Conservation (phyloP, 177 flowering plant genomes). For the Vitis hybrid region DNA sequence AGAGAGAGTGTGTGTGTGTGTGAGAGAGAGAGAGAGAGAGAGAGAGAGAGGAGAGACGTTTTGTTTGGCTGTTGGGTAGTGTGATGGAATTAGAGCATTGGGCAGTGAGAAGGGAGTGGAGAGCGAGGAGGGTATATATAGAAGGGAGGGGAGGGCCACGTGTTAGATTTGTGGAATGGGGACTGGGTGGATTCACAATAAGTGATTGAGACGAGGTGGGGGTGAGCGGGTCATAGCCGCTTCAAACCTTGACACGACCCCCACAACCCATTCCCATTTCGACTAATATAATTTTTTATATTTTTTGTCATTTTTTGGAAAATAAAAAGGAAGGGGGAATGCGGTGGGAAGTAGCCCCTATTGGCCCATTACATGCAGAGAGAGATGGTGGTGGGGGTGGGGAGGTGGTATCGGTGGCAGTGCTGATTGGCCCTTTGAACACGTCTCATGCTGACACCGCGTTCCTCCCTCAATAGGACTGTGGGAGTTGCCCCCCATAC, state of each 20-base stretch:
- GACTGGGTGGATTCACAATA: neutral
- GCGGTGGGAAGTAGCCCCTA: too few species aligned
- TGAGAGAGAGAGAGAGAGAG: too few species aligned
- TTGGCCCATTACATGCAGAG: neutral
- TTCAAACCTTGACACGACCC: slow-evolving; percentile 14
- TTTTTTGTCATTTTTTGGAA: neutral
- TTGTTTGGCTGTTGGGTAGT: too few species aligned
- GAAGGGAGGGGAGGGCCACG: slow-evolving; percentile 14
- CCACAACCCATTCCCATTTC: neutral
- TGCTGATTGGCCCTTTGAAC: too few species aligned
- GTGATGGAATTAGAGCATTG: too few species aligned
- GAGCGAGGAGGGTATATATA: slow-evolving; percentile 11
- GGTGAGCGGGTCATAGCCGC: slow-evolving; percentile 1
- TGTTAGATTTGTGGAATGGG: slow-evolving; percentile 4
- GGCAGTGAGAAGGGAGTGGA: neutral
- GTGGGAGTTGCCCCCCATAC: neutral
- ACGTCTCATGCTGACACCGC: slow-evolving; percentile 4
- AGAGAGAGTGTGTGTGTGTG: too few species aligned
- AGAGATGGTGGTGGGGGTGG: neutral
- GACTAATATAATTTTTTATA: neutral
- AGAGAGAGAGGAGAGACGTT: too few species aligned
- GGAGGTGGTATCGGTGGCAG: too few species aligned
- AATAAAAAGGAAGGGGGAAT: too few species aligned
- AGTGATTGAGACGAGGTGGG: slow-evolving; percentile 16
- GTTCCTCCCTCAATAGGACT: slow-evolving; percentile 7